Evolutionary conservation across 208 protist species (phyloP), one percentile per base, ranked within the genome.

Genomic region (Acanthamoeba lenticulata): DNA sequence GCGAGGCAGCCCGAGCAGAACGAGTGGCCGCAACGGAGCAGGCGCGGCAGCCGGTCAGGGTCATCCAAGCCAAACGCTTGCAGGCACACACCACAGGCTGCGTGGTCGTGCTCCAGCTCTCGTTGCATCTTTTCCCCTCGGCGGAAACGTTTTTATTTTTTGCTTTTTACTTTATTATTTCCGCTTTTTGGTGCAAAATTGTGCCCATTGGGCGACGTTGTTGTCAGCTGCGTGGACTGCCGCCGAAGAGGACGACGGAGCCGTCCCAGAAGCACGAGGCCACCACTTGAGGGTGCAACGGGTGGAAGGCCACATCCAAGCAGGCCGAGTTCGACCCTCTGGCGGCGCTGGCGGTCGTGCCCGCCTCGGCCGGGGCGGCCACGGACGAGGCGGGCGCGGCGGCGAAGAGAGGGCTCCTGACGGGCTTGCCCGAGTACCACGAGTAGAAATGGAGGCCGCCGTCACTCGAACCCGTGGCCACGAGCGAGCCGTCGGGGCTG

Each of bases 241-340:
- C 72, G 42, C 72, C 81, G 2, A 65, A 29, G 15, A 90, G 6
- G 32, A 65, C 19, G 17, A 90, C 29, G 24, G 81, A 55, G 4
- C 81, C 81, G 52, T 90, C 52, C 81, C 81, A 90, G 24, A 42
- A 9, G 21, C 49, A 90, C 38, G 81, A 19, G 21, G 81, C 81
- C 42, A 90, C 27, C 34, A 57, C 24, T 13, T 65, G 81, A 27
- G 81, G 47, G 24, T 67, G 52, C 5, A 90, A 29, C 11, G 81
- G 81, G 27, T 90, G 81, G 38, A 90, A 90, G 47, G 52, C 81
- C 5, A 90, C 81, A 29, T 65, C 13, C 3, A 47, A 40, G 2
- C 47, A 90, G 44, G 52, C 81, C 27, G 4, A 6, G 5, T 90
- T 9, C 29, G 1, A 0, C 6, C 6, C 27, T 19, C 15, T 42